These are phyloP conservation scores for Gastrolobium villosum DNA, from an alignment of 306 rosid genomes.

Conservation along the genomic window DNA sequence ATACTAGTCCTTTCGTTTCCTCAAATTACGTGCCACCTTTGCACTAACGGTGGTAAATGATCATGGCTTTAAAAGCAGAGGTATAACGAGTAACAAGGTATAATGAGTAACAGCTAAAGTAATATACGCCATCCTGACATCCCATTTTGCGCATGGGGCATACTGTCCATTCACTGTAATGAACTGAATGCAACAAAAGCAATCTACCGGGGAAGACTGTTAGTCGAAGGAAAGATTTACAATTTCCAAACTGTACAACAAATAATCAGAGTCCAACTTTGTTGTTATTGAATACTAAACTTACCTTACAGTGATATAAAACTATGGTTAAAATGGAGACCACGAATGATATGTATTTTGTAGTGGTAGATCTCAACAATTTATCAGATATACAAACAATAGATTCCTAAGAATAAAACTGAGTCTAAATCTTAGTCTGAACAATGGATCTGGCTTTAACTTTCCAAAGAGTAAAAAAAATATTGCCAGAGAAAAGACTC, in stretches of 20 bases:
- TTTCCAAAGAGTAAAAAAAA: background rate
- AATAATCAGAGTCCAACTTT: background rate
- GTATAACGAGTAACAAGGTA: background rate
- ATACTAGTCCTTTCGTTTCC: background rate
- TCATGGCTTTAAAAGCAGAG: constrained; percentile 20
- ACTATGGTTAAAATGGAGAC: constrained; percentile 12
- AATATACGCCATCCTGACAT: background rate
- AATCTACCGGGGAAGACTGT: constrained; percentile 15
- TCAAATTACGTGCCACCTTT: background rate
- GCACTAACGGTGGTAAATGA: background rate
- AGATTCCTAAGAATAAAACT: background rate
- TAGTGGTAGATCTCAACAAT: background rate
- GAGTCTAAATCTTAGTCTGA: background rate
- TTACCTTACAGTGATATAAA: background rate
- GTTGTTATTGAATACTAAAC: constrained; percentile 2
- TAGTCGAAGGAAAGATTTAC: constrained; percentile 7
- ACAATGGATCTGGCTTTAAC: constrained; percentile 5
- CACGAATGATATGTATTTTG: background rate
- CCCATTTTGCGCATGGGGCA: background rate
- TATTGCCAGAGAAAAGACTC: background rate
- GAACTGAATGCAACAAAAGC: constrained; percentile 7
- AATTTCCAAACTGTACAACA: background rate
- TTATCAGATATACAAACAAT: background rate
- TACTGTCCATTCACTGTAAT: background rate
- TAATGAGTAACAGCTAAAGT: background rate